phyloP scores from a whole-genome alignment of 192 early-diverging fungal genomes.

The Coemansia brasiliensis region DNA sequence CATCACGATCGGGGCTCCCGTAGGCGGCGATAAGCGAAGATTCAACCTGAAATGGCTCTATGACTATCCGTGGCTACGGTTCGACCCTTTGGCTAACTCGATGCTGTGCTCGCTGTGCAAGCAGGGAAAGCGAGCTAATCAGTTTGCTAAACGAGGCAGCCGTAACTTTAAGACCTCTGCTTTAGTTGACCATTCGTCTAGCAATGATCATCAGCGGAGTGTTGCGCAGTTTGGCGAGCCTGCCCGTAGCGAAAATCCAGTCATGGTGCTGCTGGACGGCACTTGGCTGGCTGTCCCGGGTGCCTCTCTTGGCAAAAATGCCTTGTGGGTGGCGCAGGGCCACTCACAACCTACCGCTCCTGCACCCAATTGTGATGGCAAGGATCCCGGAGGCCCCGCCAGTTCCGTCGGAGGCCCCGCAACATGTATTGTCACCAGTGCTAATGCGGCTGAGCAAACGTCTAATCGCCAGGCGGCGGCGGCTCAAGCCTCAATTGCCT shows the following conservation, averaged over 20 bases:
- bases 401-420: neutral
- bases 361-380: neutral
- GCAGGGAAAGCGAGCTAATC: slow-evolving; percentile 36
- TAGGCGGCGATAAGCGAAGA: slow-evolving; percentile 46
- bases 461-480: neutral
- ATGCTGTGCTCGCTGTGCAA: slow-evolving; percentile 52
- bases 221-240: slow-evolving; percentile 17
- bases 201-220: slow-evolving; percentile 49
- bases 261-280: slow-evolving; percentile 16
- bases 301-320: neutral
- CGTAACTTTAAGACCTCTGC: slow-evolving; percentile 54
- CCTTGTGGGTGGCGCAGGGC: neutral
- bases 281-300: slow-evolving; percentile 18
- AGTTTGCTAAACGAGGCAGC: slow-evolving; percentile 51
- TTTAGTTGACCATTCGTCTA: slow-evolving; percentile 42
- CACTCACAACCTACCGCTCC: neutral
- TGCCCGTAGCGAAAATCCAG: neutral
- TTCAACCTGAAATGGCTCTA: slow-evolving; percentile 54
- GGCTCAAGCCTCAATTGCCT: neutral
- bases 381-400: neutral
- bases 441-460: slow-evolving; percentile 6
- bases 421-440: neutral
- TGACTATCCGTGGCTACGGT: slow-evolving; percentile 52
- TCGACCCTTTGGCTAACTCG: slow-evolving; percentile 28
- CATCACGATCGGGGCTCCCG: slow-evolving; percentile 45